Conservation (phyloP, 805 yeast species). For the Metschnikowia rubicola region DNA sequence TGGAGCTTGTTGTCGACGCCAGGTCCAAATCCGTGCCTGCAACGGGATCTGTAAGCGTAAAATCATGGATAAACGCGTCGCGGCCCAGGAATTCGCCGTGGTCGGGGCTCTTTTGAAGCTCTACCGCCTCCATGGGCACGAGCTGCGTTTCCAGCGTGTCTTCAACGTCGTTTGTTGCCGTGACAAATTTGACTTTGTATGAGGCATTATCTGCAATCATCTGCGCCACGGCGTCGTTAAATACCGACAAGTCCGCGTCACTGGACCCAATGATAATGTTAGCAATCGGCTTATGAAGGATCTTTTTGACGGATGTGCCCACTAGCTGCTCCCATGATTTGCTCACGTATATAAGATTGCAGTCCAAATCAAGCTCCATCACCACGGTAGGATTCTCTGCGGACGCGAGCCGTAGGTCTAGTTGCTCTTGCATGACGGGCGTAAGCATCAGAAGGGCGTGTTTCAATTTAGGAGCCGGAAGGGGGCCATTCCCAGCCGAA, state of each 20-base stretch:
- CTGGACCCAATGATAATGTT: constrained; percentile 60
- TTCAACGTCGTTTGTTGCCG: constrained; percentile 35
- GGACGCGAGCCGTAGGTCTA: constrained; percentile 62
- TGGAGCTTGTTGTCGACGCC: constrained; percentile 20
- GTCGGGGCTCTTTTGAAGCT: not conserved
- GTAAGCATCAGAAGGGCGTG: constrained; percentile 10
- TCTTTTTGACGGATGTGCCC: constrained; percentile 57
- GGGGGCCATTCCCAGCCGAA: not conserved
- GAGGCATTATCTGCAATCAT: constrained; percentile 74
- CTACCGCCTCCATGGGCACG: not conserved
- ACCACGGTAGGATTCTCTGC: constrained; percentile 71
- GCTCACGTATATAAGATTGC: constrained; percentile 71
- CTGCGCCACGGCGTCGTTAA: constrained; percentile 62
- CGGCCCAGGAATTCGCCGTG: not conserved
- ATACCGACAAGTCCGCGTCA: constrained; percentile 61
- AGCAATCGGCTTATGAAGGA: constrained; percentile 56
- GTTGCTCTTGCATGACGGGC: constrained; percentile 37
- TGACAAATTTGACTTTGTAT: constrained; percentile 71
- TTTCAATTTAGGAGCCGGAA: not conserved
- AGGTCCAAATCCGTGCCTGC: too few relatives aligned
- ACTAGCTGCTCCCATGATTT: constrained; percentile 76
- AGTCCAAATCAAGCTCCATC: constrained; percentile 77
- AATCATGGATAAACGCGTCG: not conserved
- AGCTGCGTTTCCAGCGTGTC: not conserved
- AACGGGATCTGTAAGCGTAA: not conserved